phyloP scores from a whole-genome alignment of 495 filamentous ascomycete genomes.

The Aeminium ludgeri region DNA sequence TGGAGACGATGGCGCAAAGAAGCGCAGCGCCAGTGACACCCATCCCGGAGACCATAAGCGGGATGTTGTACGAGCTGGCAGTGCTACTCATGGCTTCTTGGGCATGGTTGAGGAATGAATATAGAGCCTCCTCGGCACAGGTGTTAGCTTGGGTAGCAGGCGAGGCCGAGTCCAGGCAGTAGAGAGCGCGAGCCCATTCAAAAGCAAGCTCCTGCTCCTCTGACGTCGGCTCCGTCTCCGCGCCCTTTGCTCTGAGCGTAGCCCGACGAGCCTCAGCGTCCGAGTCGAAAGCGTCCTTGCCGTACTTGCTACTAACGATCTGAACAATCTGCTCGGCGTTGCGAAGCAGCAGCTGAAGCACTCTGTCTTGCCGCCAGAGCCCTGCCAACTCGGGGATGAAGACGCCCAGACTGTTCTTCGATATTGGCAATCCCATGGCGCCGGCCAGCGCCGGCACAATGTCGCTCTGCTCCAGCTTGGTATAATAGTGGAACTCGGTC shows the following conservation, averaged over 20 bases:
- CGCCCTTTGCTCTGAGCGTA: too few species aligned
- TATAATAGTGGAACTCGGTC: constrained; percentile 60
- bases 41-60: constrained; percentile 39
- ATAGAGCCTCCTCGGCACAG: constrained; percentile 13
- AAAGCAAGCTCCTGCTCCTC: background rate
- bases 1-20: constrained; percentile 10
- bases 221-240: too few species aligned
- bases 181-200: background rate
- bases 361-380: constrained; percentile 48
- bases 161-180: background rate
- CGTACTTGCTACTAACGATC: constrained; percentile 55
- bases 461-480: constrained; percentile 76
- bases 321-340: constrained; percentile 68
- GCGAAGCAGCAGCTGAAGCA: constrained; percentile 40
- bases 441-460: constrained; percentile 79
- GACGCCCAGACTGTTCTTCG: constrained; percentile 81
- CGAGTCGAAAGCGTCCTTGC: constrained; percentile 15
- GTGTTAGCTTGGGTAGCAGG: background rate
- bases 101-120: constrained; percentile 46
- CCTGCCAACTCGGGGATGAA: constrained; percentile 64
- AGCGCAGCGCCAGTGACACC: constrained; percentile 30
- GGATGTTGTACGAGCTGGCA: constrained; percentile 77
- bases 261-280: background rate
- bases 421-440: constrained; percentile 71
- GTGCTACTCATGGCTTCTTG: constrained; percentile 68